Percentiles rank a stretch among this genome's conserved stretches.
Conservation (phyloP, 768 basidiomycete genomes). For the Tulasnella calospora region DNA sequence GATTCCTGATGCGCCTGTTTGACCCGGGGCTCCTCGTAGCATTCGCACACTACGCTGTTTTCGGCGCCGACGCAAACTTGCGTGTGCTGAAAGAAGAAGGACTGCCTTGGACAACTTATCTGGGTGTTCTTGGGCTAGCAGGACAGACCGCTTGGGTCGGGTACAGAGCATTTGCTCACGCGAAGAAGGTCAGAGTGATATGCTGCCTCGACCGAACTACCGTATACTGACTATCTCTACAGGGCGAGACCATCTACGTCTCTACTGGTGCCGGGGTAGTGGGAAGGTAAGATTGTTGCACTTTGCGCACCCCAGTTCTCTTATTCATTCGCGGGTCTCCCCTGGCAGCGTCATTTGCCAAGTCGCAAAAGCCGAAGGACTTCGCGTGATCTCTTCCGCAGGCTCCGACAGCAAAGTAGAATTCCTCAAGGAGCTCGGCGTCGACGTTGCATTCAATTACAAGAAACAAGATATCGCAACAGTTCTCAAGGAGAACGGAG, state of each 20-base stretch:
- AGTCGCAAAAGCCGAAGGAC: conserved; percentile 42
- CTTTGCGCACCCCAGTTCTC: background rate
- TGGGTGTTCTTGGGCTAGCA: conserved; percentile 50
- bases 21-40: conserved; percentile 33
- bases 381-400: conserved; percentile 65
- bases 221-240: background rate
- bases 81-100: conserved; percentile 42
- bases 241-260: conserved; percentile 53
- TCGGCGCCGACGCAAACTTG: background rate
- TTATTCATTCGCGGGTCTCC: background rate
- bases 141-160: conserved; percentile 23
- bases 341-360: conserved; percentile 38
- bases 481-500: conserved; percentile 53
- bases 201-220: background rate
- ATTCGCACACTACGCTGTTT: conserved; percentile 43
- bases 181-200: background rate
- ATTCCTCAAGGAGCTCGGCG: conserved; percentile 54
- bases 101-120: conserved; percentile 48
- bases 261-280: conserved; percentile 50
- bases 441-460: conserved; percentile 70
- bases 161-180: background rate
- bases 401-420: conserved; percentile 68
- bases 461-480: conserved; percentile 54
- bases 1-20: conserved; percentile 30
- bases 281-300: conserved; percentile 42